These are phyloP conservation scores for Ceratocystis cacaofunesta DNA, from an alignment of 2,329 filamentous ascomycete genomes.

Conservation along the genomic window DNA sequence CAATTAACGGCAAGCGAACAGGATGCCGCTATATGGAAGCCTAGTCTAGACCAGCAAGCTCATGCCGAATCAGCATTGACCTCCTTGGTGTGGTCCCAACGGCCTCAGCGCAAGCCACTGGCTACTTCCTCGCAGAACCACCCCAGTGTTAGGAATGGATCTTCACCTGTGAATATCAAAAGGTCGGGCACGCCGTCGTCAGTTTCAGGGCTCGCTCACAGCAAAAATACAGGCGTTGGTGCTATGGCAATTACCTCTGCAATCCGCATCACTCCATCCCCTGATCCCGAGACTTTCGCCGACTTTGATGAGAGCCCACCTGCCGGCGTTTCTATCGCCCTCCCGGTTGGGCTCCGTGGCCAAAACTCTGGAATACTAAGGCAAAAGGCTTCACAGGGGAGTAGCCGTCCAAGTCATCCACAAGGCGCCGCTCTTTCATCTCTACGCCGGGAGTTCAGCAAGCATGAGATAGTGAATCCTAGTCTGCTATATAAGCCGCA, in stretches of 20 bases:
- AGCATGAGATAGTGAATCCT: constrained; percentile 8
- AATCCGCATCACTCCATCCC: constrained; percentile 12
- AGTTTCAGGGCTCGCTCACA: not conserved
- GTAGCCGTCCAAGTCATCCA: constrained; percentile 3
- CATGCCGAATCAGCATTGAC: constrained; percentile 10
- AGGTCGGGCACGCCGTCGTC: constrained; percentile 2
- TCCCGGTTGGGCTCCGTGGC: constrained; percentile 3
- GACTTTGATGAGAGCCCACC: constrained; percentile 2
- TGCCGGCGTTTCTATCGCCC: not conserved
- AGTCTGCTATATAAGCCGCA: not conserved
- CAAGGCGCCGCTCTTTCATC: constrained; percentile 10
- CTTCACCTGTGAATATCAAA: constrained; percentile 6
- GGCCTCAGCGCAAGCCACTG: constrained; percentile 9
- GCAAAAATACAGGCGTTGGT: not conserved
- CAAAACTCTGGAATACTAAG: not conserved
- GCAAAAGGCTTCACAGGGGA: constrained; percentile 10
- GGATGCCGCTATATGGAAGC: constrained; percentile 14
- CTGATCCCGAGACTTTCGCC: constrained; percentile 6
- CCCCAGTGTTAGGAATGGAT: not conserved
- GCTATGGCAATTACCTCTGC: not conserved
- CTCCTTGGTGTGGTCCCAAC: constrained; percentile 13
- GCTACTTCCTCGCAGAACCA: not conserved
- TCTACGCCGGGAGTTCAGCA: constrained; percentile 13
- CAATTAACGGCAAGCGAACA: constrained; percentile 8
- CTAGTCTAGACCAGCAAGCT: constrained; percentile 5